These are phyloP conservation scores for Antrodiella citrinella DNA, from an alignment of 768 basidiomycete species.

Conservation along the genomic window DNA sequence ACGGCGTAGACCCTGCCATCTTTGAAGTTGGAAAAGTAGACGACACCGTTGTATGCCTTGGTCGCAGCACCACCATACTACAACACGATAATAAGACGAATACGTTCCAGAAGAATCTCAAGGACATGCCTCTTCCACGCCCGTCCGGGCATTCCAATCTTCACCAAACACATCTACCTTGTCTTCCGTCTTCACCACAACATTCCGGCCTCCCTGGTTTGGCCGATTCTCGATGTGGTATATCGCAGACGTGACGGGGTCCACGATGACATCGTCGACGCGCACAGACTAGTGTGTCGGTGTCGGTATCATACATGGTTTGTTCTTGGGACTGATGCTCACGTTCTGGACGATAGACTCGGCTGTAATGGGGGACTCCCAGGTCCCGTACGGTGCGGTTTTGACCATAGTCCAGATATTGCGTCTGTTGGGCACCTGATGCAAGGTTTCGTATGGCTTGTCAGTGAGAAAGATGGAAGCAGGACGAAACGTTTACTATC, in stretches of 20 bases:
- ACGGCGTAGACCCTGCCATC: conserved; percentile 48
- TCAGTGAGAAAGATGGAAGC: no score
- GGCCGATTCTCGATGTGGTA: conserved; percentile 59
- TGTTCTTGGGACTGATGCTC: background rate
- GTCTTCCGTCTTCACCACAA: conserved; percentile 44
- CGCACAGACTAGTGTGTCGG: conserved; percentile 18
- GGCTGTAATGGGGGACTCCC: conserved; percentile 49
- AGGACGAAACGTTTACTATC: no score
- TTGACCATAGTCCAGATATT: conserved; percentile 9
- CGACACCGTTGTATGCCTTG: conserved; percentile 37
- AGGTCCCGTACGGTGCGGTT: conserved; percentile 53
- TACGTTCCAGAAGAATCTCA: background rate
- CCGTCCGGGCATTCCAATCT: conserved; percentile 47
- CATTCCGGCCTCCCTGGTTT: conserved; percentile 43
- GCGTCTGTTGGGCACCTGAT: no score
- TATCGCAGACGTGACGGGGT: conserved; percentile 34
- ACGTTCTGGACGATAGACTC: conserved; percentile 41
- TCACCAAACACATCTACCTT: conserved; percentile 44
- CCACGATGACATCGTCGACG: conserved; percentile 42
- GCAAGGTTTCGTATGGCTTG: no score
- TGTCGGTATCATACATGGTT: background rate
- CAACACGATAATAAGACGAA: no score
- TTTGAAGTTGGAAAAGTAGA: conserved; percentile 51
- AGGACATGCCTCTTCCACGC: conserved; percentile 43
- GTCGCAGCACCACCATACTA: conserved; percentile 60